Evolutionary conservation across 345 rosid genomes (phyloP), one percentile per base, ranked within the genome.

Genomic region (Lepidium aucheri): DNA sequence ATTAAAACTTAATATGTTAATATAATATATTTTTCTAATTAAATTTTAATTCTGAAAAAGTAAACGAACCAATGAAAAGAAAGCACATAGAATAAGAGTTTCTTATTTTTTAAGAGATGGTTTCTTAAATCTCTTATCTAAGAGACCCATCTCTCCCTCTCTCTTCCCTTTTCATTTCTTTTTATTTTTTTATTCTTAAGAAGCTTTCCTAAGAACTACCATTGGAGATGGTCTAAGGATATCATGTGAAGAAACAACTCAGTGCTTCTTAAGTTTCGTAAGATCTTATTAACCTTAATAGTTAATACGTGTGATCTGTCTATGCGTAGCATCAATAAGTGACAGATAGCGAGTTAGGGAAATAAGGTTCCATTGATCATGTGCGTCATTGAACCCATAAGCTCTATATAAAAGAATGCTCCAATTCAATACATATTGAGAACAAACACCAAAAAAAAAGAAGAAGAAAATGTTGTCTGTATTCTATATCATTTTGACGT

Each of bases 201-300:
- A n/a, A n/a, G n/a, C n/a, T n/a, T n/a, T n/a, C n/a, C n/a, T n/a
- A n/a, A n/a, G n/a, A n/a, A n/a, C n/a, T n/a, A n/a, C n/a, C n/a
- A n/a, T n/a, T n/a, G n/a, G n/a, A n/a, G n/a, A n/a, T n/a, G n/a
- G n/a, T n/a, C n/a, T 39, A 15, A 50, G 26, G 43, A 50, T 20
- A 36, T 16, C 69, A 71, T 63, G 59, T 71, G 75, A 55, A 2
- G 5, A 63, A 63, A 63, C 47, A 17, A 45, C 63, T 36, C 18
- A 64, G 66, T 51, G 28, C 57, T 7, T 57, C 55, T 20, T 4
- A 64, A 64, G 53, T n/a, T 64, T 57, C 70, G 70, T 72, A 57
- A 18, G 60, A 64, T 72, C 65, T 49, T 56, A 64, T 3, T 57
- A 64, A 56, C 41, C 52, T 56, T 33, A 44, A 46, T 39, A 47